Base-by-base conservation (phyloP, 1,139 yeast species). In the Diutina ranongensis region DNA sequence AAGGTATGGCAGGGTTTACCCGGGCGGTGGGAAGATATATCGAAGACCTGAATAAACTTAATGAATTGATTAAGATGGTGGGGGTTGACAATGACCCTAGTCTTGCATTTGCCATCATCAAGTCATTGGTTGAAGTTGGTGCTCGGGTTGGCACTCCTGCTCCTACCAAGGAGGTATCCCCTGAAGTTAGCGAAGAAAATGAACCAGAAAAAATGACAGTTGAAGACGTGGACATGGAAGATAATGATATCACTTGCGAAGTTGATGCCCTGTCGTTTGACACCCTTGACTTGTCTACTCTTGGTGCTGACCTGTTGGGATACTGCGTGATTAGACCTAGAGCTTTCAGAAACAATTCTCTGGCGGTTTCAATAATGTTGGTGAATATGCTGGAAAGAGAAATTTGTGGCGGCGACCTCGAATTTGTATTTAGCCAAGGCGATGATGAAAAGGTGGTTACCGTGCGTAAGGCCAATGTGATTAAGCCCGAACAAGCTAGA, bases 401-500 rank as follows among this genome's bases (percentile, higher is more conserved):
- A 15, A 38, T 38, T 18, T 8, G 13, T 13, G 21, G 32, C 12
- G 42, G 42, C 22, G 32, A 38, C 32, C 42, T 38, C n/a, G 32
- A 25, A n/a, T 38, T 38, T 25, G 42, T 15, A 9, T 38, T 38
- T 38, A 13, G 21, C 42, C 2, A 4, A 10, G 31, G 19, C 7
- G 42, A 22, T 8, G n/a, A 22, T 13, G 12, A n/a, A 13, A 10
- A 38, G 31, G 42, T 38, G 32, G 42, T 38, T 16, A 38, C 42
- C 8, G 42, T 38, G 32, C 31, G 32, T 8, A 22, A 25, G 32
- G 42, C 42, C 20, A 38, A 18, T 25, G 32, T 20, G n/a, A 38
- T 38, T 19, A 38, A 38, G 32, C 42, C 42, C n/a, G 32, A 38
- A 25, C 42, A 38, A 5, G 42, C 42, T 3, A 31, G 42, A n/a